Base-by-base conservation (phyloP, 2,329 filamentous ascomycete genomes). In the Fonsecaea erecta region DNA sequence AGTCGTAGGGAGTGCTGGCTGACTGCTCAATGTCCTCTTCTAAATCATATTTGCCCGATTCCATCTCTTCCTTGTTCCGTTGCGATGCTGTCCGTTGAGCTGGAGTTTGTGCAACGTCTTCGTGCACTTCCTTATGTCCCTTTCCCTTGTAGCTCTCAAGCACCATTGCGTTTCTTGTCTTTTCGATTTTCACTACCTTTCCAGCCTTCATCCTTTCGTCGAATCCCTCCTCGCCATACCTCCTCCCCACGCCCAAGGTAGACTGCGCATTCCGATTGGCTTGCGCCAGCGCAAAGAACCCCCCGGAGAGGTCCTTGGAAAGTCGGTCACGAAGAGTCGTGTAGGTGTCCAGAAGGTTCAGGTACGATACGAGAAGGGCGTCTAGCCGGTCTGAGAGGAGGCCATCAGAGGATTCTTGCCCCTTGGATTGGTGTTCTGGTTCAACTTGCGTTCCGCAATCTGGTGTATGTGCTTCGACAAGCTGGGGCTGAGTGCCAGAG, bases 161-260 rank as follows among this genome's bases (percentile, higher is more conserved):
- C 34, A 21, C 21, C n/a, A 24, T 30, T 65, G 26, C 8, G 2
- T 48, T 48, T 24, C 11, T 18, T 4, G 18, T 46, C 58, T 57
- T 57, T 30, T 55, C 11, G 43, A 52, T 69, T n/a, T 62, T 62
- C 18, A 73, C 63, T 64, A 71, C 77, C 64, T 74, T 74, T 24
- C 73, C 77, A 16, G 81, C 80, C 70, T 82, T 81, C 82, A 83
- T 83, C 34, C 82, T 74, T 52, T 79, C 78, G 72, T 84, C 82
- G 64, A 82, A 84, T 67, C 79, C 82, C 60, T 83, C 81, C 37
- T 78, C 74, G 14, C 82, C 81, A 74, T 80, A 81, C 56, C 78
- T 73, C 61, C 80, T 77, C 16, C 79, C 79, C 16, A 75, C 73
- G 28, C 74, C 74, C 12, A 72, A 58, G 14, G 69, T 70, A 65